Evolutionary conservation across 805 yeast genomes (phyloP), one percentile per base, ranked within the genome.

Genomic region (Hyphopichia homilentoma): DNA sequence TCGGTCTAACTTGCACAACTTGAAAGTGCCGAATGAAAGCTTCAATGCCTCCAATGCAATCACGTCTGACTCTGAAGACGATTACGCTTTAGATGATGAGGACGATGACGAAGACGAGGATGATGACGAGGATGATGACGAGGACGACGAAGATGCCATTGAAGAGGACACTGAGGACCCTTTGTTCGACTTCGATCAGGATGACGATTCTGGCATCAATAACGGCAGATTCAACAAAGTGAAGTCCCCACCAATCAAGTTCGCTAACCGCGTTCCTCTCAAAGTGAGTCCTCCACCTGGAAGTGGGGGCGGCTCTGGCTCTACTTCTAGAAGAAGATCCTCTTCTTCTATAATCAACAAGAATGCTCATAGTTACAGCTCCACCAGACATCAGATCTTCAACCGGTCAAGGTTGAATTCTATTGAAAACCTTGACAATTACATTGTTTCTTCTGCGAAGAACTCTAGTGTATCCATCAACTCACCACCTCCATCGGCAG

Each of bases 21-120:
- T 69, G 16, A 68, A 61, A 37, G 48, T 75, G 9, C 81, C 81
- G 38, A 44, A 51, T 24, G 70, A 61, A 39, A 33, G 40, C 12
- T 56, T 62, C 9, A 32, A 32, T 12, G 32, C 29, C 16, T 33
- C 49, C 4, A 41, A 44, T 20, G 61, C 59, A 5, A 46, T 53
- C 16, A 54, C 45, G 18, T 44, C 57, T 27, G 68, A 60, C 38
- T 50, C 61, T 6, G 67, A 59, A 37, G 58, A 36, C 40, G 60
- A 54, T 35, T 44, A 32, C 30, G 48, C 41, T 12, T 25, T 42
- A 14, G 35, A 38, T 3, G 47, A 35, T 19, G 37, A 45, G 16
- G 57, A 51, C 4, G 56, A 52, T 7, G 57, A 43, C 20, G 52
- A 57, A 15, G 50, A 44, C 5, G 57, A 43, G 18, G 47, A 44